phyloP scores from a whole-genome alignment of 1,284 basidiomycete genomes.

The Termitomyces sp. region DNA sequence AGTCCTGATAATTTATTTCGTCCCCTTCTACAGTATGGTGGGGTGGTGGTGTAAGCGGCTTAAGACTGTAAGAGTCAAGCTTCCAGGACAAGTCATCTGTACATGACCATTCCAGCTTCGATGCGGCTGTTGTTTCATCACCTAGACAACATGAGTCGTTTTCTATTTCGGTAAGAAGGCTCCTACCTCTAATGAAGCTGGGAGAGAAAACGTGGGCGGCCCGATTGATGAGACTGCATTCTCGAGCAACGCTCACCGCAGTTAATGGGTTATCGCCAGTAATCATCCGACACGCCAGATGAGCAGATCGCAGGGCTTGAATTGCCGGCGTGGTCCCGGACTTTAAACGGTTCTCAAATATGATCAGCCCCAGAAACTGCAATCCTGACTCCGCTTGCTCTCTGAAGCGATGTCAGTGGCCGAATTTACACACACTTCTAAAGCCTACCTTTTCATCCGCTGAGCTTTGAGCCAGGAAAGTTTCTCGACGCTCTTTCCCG shows the following conservation, averaged over 20 bases:
- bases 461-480: slow-evolving; percentile 98
- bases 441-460: slow-evolving; percentile 80
- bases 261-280: slow-evolving; percentile 98
- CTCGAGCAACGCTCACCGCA: slow-evolving; percentile 94
- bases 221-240: slow-evolving; percentile 87
- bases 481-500: slow-evolving; percentile 92
- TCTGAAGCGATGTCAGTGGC: slow-evolving; percentile 37
- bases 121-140: slow-evolving; percentile 51
- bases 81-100: slow-evolving; percentile 88
- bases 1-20: slow-evolving; percentile 79
- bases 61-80: slow-evolving; percentile 86
- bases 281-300: slow-evolving; percentile 96
- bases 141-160: slow-evolving; percentile 35
- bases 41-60: slow-evolving; percentile 64
- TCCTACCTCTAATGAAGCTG: slow-evolving; percentile 68
- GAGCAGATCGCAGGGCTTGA: slow-evolving; percentile 82
- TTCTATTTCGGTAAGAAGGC: neutral
- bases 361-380: slow-evolving; percentile 92
- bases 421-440: neutral
- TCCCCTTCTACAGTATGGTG: slow-evolving; percentile 65
- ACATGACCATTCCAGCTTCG: slow-evolving; percentile 85
- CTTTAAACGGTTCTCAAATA: slow-evolving; percentile 99
- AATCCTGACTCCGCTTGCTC: slow-evolving; percentile 93
- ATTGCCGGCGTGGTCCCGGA: slow-evolving; percentile 91
- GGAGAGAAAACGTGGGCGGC: slow-evolving; percentile 93